Evolutionary conservation across 345 rosid species (phyloP).

Genomic region (Bruguiera parviflora): DNA sequence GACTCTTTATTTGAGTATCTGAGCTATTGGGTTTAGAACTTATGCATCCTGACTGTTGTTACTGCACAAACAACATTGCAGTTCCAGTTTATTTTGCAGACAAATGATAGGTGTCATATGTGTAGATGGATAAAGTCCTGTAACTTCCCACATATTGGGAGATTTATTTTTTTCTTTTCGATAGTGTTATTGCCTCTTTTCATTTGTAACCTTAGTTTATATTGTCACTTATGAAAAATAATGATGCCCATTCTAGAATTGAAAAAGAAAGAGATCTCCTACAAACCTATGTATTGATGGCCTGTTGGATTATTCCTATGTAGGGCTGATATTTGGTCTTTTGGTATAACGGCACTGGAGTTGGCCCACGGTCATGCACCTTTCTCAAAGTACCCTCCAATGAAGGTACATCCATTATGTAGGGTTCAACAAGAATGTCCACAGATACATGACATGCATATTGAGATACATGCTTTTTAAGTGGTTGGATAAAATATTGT

Average conservation of each 20-base stretch:
- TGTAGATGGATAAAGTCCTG: too few species aligned
- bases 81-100: too few species aligned
- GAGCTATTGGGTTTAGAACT: neutral
- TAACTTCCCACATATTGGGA: too few species aligned
- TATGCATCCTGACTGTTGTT: neutral
- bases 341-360: slow-evolving; percentile 96
- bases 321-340: slow-evolving; percentile 99
- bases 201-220: neutral
- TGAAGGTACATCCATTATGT: slow-evolving; percentile 60
- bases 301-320: slow-evolving; percentile 12
- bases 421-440: neutral
- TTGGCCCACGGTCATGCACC: slow-evolving; percentile 99
- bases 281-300: slow-evolving; percentile 24
- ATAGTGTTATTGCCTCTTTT: neutral
- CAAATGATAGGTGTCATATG: too few species aligned
- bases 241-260: neutral
- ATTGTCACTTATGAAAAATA: neutral
- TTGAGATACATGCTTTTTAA: neutral
- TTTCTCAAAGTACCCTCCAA: slow-evolving; percentile 95
- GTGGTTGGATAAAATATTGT: slow-evolving; percentile 3
- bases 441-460: neutral
- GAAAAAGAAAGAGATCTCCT: slow-evolving; percentile 2
- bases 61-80: neutral
- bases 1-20: neutral
- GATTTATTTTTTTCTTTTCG: neutral